Base-by-base conservation (phyloP, 306 rosid species). In the Ormosia emarginata region DNA sequence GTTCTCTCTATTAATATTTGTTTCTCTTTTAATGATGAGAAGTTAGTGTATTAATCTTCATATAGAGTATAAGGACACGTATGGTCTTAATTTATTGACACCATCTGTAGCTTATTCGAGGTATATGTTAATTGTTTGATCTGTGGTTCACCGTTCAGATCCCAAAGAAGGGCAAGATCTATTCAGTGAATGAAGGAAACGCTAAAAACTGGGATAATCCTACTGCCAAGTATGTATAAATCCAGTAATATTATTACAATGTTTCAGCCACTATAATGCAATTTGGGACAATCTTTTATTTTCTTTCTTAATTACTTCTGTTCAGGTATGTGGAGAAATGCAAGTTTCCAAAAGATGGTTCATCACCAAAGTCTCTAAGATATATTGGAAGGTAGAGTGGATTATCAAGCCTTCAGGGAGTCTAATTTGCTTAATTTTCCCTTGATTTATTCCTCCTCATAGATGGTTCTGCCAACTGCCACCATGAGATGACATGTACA, bases 151-250 rank as follows among this genome's bases (percentile, higher is more conserved):
- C 78, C 59, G 4, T 52, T 39, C 87, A 93, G 97, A 86, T 93
- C 81, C 97, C 95, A 18, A 88, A 84, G 84, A 90, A 88, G 79
- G 97, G 97, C 72, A 93, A 91, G 79, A 93, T 93, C 47, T 93
- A 93, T 82, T 93, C 97, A 2, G 97, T 93, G 78, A 93, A 93
- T 67, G 95, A 93, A 88, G 97, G 97, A 86, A 93, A 93, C 79
- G 95, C 95, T 7, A 91, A 91, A 87, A 91, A 93, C 69, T 93
- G 97, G 97, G 97, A 93, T 79, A 87, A 80, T 67, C 92, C 97
- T 7, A 93, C 94, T 0, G 66, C 90, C 67, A 88, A 87, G 94
- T 93, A 85, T 64, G 82, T 79, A 71, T 39, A 55, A 49, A 53
- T 50, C 78, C 53, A 46, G 55, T 80, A 63, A 37, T 9, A 32